Conservation (phyloP, 768 basidiomycete genomes). For the Mrakia blollopis region DNA sequence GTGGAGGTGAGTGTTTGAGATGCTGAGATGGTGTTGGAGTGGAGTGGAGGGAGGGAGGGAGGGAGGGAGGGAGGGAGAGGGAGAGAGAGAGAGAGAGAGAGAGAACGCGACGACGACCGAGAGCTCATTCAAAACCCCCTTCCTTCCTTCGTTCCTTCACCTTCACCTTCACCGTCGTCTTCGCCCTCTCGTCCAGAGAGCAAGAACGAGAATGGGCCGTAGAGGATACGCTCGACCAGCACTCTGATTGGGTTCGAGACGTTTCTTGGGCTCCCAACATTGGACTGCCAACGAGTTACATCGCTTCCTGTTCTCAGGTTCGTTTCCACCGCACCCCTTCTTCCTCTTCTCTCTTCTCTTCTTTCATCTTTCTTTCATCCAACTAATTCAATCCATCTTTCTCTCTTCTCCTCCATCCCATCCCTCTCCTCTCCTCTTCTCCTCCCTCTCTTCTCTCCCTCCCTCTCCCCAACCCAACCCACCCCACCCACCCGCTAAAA, state of each 20-base stretch:
- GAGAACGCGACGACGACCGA: neutral
- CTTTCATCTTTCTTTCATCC: neutral
- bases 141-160: too few species aligned
- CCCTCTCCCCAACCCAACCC: neutral
- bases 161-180: too few species aligned
- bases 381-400: too few species aligned
- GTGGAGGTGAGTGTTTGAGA: slow-evolving; percentile 52
- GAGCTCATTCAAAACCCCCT: too few species aligned
- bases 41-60: too few species aligned
- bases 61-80: neutral
- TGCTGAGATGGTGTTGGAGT: too few species aligned
- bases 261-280: slow-evolving; percentile 99
- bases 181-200: slow-evolving; percentile 55
- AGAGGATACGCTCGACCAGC: slow-evolving; percentile 84
- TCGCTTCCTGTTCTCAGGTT: slow-evolving; percentile 89
- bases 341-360: neutral
- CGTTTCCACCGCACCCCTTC: slow-evolving; percentile 32
- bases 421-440: too few species aligned
- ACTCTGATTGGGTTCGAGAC: slow-evolving; percentile 96
- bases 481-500: neutral
- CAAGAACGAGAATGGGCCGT: slow-evolving; percentile 83
- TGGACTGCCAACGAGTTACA: slow-evolving; percentile 86
- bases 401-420: neutral
- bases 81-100: neutral
- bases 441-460: neutral